Evolutionary conservation across 345 rosid genomes (phyloP), one percentile per base, ranked within the genome.

Genomic region (Limnanthes douglasii): DNA sequence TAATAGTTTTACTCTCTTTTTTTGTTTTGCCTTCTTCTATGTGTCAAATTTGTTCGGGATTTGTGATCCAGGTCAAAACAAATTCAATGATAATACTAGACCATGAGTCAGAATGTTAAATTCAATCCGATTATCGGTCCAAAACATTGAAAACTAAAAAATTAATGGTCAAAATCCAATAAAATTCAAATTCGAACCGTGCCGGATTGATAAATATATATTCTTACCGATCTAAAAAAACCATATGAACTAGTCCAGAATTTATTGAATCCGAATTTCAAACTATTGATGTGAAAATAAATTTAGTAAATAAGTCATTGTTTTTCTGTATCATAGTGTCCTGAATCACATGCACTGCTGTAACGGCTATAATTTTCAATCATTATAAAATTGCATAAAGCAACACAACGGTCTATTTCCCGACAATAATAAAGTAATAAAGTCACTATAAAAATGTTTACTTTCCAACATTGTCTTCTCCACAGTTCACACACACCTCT

Each of bases 391-490:
- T 12, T 28, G 11, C 35, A 23, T 37, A 36, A 34, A 21, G 33
- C 47, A 11, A 24, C 46, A 61, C 63, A 78, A 86, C 93, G 94
- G 85, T 75, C 67, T 70, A 50, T 48, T 66, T 62, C 48, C 58
- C 37, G 49, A 25, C 46, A 32, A 21, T 42, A 31, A 29, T 33
- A n/a, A n/a, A n/a, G n/a, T n/a, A n/a, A n/a, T n/a, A 30, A 38
- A 11, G 15, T 15, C 17, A 20, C 8, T 39, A 44, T 36, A 33
- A 54, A 43, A 51, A 35, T 13, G 31, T 17, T 17, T 60, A 30
- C 36, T 7, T 28, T 13, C 4, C 32, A 27, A 29, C 54, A 0
- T 30, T 29, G 11, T 21, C 17, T 23, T 2, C 46, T 6, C 34
- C 28, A 5, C 31, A 25, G 4, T 1, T 6, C n/a, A 18, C 23